Evolutionary conservation across 2,329 filamentous ascomycete species (phyloP), one percentile per base, ranked within the genome.

Genomic region (Colletotrichum scovillei): DNA sequence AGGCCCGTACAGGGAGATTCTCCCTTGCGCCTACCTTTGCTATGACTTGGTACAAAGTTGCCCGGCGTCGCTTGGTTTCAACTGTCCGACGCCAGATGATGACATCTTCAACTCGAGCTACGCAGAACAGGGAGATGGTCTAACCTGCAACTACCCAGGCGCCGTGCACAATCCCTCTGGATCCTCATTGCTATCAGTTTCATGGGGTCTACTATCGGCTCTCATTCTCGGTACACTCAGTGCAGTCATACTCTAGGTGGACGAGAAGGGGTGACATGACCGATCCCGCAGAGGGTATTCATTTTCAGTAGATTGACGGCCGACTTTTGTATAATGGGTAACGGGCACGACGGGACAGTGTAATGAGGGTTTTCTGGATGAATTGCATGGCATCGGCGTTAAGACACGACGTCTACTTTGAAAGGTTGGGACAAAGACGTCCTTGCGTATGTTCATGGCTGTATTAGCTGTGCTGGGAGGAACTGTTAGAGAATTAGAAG

Each of bases 1-100:
- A 0, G 97, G 97, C 0, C 97, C 97, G 0, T 98, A 99, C 84
- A 97, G 95, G 80, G 97, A 99, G 84, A 86, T 98, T 24, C 85
- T 98, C 9, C 97, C 97, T 0, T 98, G 96, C 79, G 90, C 94
- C 74, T 93, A 97, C 76, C 84, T 98, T 63, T 99, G 97, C 84
- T 97, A 95, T 80, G 90, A 92, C 67, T 87, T 99, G 1, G 94
- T 97, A 12, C 92, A 93, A 82, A 94, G 90, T 79, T 99, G 97
- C 82, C 96, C 97, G 0, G 88, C 95, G 0, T 83, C 87, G 0
- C 85, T 99, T 77, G 86, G 88, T 0, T 98, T 99, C 78, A 84
- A 81, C 1, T 99, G 97, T 83, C 96, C 97, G 2, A 63, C 62
- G 26, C 66, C 69, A 3, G 74, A 78, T 24, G 81, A 82, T 1